Conservation (phyloP, 108 stramenopile species). For the Parmales sp. region DNA sequence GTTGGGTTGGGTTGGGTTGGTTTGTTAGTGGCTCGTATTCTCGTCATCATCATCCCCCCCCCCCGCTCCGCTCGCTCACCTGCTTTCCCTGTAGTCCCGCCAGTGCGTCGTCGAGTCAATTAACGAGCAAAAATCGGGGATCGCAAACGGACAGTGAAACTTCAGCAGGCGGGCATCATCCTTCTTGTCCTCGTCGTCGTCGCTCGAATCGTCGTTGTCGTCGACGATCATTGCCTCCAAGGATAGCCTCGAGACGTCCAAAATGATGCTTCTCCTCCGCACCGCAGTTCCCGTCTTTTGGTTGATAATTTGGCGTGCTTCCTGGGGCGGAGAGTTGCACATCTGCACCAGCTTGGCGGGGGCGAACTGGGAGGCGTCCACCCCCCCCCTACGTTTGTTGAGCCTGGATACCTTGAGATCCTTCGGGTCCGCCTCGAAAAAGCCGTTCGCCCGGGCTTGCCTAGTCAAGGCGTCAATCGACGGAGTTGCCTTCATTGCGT, state of each 20-base stretch:
- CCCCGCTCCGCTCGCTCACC: too few relatives aligned
- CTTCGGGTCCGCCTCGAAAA: neutral
- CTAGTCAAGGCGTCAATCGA: neutral
- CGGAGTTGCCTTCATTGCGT: neutral
- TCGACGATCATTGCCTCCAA: neutral
- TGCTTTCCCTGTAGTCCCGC: neutral
- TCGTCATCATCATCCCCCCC: too few relatives aligned
- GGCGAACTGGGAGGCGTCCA: neutral
- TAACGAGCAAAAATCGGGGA: neutral
- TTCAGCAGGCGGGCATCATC: neutral
- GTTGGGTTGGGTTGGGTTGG: too few relatives aligned
- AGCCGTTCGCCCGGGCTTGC: neutral
- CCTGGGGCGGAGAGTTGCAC: neutral
- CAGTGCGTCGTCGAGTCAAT: neutral
- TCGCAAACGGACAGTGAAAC: neutral
- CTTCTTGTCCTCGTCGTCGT: neutral
- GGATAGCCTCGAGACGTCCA: neutral
- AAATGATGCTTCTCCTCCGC: neutral
- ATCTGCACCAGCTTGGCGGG: neutral
- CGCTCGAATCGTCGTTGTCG: neutral
- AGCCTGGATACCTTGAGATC: neutral
- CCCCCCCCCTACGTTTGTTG: neutral
- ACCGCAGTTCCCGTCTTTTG: neutral
- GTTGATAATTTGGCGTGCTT: neutral
- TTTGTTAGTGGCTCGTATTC: too few relatives aligned